A percentile compares a stretch with the other conserved stretches of the same genome.
Conservation (phyloP, 352 stramenopile genomes). For the Pythium periplocum region DNA sequence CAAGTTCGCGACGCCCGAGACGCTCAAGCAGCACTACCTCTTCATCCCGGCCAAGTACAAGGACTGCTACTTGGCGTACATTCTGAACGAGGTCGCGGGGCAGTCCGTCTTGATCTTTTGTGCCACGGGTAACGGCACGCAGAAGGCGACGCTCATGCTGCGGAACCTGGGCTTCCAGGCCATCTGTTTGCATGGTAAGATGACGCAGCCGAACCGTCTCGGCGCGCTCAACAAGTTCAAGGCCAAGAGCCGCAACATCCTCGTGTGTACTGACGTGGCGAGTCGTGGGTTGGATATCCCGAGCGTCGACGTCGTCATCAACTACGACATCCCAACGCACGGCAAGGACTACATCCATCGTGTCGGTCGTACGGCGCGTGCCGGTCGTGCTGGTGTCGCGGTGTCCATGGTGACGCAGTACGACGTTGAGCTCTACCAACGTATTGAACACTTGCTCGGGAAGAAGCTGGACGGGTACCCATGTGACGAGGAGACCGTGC, state of each 20-base stretch:
- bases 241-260: slow-evolving; percentile 82
- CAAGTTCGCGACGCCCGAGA: slow-evolving; percentile 97
- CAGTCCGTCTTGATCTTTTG: slow-evolving; percentile 98
- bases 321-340: slow-evolving; percentile 98
- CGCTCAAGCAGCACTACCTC: slow-evolving; percentile 97
- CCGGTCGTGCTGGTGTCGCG: slow-evolving; percentile 90
- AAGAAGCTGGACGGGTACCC: slow-evolving; percentile 78
- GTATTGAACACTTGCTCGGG: slow-evolving; percentile 90
- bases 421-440: slow-evolving; percentile 98
- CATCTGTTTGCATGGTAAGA: slow-evolving; percentile 98
- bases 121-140: slow-evolving; percentile 96
- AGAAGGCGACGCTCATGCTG: slow-evolving; percentile 95
- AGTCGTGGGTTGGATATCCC: slow-evolving; percentile 95
- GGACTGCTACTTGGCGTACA: slow-evolving; percentile 98
- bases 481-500: slow-evolving; percentile 93
- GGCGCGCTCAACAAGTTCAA: slow-evolving; percentile 98
- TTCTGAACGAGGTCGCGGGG: slow-evolving; percentile 97
- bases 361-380: slow-evolving; percentile 96
- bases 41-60: slow-evolving; percentile 99
- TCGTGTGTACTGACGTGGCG: slow-evolving; percentile 88
- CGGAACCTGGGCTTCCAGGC: slow-evolving; percentile 97
- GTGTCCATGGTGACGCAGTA: slow-evolving; percentile 99
- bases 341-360: slow-evolving; percentile 99
- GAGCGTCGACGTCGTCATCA: slow-evolving; percentile 97
- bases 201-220: slow-evolving; percentile 97